Percentiles rank a stretch among this genome's conserved stretches.
phyloP scores from a whole-genome alignment of 2,329 filamentous ascomycete species.

The Sporothrix phasma region DNA sequence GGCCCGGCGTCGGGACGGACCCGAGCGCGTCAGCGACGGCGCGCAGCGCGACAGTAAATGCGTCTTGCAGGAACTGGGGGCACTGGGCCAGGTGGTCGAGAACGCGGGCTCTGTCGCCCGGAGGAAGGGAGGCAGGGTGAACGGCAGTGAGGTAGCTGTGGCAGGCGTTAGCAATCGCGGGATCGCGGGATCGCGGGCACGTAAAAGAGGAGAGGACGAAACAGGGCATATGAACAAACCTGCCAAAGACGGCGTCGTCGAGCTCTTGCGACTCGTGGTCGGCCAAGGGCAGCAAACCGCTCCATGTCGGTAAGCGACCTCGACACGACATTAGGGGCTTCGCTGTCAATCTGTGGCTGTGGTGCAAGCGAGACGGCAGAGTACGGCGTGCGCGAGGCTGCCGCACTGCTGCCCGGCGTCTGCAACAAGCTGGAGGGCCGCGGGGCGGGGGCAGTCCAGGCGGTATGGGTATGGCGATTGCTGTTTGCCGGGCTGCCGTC shows the following conservation, averaged over 20 bases:
- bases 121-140: slow-evolving; percentile 58
- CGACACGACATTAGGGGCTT: slow-evolving; percentile 5
- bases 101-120: slow-evolving; percentile 44
- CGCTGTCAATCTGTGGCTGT: slow-evolving; percentile 11
- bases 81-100: slow-evolving; percentile 47
- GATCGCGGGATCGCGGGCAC: too few species aligned
- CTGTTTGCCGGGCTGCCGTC: slow-evolving; percentile 29
- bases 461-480: slow-evolving; percentile 34
- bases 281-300: slow-evolving; percentile 21
- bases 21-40: slow-evolving; percentile 46
- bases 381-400: slow-evolving; percentile 9
- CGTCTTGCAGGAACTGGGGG: slow-evolving; percentile 47
- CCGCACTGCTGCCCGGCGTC: slow-evolving; percentile 19
- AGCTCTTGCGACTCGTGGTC: slow-evolving; percentile 29
- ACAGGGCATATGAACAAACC: slow-evolving; percentile 27
- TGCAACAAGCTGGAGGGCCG: slow-evolving; percentile 29
- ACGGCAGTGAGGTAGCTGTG: slow-evolving; percentile 52
- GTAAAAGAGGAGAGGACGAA: not conserved
- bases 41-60: slow-evolving; percentile 54
- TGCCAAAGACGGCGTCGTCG: slow-evolving; percentile 37
- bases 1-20: slow-evolving; percentile 18
- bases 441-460: slow-evolving; percentile 40
- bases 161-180: not conserved
- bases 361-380: slow-evolving; percentile 15
- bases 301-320: slow-evolving; percentile 22